Evolutionary conservation across 2,329 filamentous ascomycete species (phyloP).

Genomic region (Cryphonectria naterciae): DNA sequence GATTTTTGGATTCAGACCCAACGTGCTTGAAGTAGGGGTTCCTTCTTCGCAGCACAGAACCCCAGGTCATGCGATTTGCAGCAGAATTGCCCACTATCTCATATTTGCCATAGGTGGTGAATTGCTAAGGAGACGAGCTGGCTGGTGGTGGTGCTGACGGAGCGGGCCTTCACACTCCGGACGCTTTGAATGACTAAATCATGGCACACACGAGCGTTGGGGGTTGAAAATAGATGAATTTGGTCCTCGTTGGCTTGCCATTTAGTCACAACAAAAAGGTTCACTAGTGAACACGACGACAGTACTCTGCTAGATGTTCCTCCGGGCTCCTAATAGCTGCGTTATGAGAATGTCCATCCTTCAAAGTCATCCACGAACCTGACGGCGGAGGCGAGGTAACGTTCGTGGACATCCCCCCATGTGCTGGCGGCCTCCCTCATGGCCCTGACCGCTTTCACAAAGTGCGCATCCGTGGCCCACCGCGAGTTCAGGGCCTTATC

Average conservation of each 20-base stretch:
- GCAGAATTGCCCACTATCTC: background rate
- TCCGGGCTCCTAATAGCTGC: no score
- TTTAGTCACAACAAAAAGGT: background rate
- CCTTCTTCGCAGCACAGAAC: background rate
- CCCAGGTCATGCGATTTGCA: background rate
- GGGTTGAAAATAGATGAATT: background rate
- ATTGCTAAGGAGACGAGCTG: background rate
- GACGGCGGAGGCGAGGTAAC: conserved; percentile 70
- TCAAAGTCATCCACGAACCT: conserved; percentile 75
- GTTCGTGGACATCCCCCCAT: conserved; percentile 71
- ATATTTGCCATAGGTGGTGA: background rate
- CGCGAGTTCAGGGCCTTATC: conserved; percentile 70
- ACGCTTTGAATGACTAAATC: background rate
- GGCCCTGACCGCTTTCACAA: conserved; percentile 77
- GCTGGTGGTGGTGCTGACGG: background rate
- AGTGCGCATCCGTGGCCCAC: conserved; percentile 77
- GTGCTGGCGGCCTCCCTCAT: conserved; percentile 75
- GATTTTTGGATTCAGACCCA: background rate
- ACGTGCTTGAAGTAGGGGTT: background rate
- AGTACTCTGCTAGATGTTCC: background rate
- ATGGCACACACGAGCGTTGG: background rate
- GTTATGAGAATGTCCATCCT: conserved; percentile 59
- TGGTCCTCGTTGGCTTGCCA: background rate
- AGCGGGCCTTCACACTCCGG: background rate
- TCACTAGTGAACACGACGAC: background rate